Evolutionary conservation across 1,284 basidiomycete species (phyloP).

Genomic region (Cronartium quercuum): DNA sequence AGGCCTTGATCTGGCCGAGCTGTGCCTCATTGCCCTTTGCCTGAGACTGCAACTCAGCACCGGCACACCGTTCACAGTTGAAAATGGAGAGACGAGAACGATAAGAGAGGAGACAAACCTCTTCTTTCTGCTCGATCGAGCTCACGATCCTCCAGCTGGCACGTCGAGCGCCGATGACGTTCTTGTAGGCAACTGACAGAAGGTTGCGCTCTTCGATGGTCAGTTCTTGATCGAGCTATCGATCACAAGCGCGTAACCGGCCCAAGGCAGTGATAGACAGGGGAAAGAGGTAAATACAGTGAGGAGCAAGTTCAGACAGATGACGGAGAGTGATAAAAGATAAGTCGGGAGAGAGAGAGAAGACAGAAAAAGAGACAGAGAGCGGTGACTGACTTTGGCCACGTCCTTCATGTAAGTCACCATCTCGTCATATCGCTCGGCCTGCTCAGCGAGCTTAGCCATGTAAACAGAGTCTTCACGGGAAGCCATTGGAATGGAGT

Average conservation of each 20-base stretch:
- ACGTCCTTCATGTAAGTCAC: conserved; percentile 99
- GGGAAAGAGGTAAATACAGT: not conserved
- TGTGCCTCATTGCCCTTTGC: conserved; percentile 48
- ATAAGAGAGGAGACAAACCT: conserved; percentile 41
- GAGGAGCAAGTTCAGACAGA: not conserved
- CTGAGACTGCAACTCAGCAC: conserved; percentile 10
- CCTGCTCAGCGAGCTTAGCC: conserved; percentile 71
- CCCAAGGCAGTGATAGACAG: not conserved
- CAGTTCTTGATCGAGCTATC: conserved; percentile 49
- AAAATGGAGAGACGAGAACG: not conserved
- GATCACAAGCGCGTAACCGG: not conserved
- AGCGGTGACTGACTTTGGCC: conserved; percentile 52
- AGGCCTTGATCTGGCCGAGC: conserved; percentile 47
- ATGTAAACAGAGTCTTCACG: conserved; percentile 98
- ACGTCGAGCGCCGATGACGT: conserved; percentile 53
- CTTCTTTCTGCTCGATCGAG: conserved; percentile 55
- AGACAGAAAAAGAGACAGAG: not conserved
- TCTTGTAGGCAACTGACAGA: conserved; percentile 55
- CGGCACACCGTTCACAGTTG: not conserved
- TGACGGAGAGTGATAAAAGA: not conserved
- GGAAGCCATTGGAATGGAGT: conserved; percentile 46
- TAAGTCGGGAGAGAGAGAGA: not conserved
- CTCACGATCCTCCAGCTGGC: conserved; percentile 55
- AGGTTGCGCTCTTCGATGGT: conserved; percentile 54
- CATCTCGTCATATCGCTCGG: conserved; percentile 94